Evolutionary conservation across 306 rosid species (phyloP).

Genomic region (Rosa chinensis): DNA sequence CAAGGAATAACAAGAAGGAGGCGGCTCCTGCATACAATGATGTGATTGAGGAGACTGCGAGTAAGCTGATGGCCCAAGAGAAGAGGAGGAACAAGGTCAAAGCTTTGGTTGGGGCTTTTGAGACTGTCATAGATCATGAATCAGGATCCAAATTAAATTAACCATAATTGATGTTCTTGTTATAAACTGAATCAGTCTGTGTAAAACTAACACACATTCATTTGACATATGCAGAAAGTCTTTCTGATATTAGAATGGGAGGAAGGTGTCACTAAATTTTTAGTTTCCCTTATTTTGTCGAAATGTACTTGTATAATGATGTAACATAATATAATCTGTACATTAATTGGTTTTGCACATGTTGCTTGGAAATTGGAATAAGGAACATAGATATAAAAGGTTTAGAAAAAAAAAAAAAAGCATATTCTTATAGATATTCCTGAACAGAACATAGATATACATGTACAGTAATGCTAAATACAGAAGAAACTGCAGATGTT

Average conservation of each 20-base stretch:
- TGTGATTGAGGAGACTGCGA: constrained; percentile 63
- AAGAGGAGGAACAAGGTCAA: constrained; percentile 70
- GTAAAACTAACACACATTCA: not conserved
- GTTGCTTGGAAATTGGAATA: not conserved
- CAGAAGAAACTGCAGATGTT: not conserved
- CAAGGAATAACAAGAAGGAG: constrained; percentile 40
- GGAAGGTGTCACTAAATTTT: not conserved
- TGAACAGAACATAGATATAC: not conserved
- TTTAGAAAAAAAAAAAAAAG: not conserved
- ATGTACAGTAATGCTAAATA: not conserved
- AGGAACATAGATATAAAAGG: not conserved
- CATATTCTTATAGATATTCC: not conserved
- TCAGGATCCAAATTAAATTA: constrained; percentile 41
- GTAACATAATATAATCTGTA: not conserved
- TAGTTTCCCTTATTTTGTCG: constrained; percentile 2
- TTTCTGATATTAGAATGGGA: not conserved
- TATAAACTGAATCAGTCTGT: not conserved
- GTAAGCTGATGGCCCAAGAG: constrained; percentile 45
- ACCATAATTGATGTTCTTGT: not conserved
- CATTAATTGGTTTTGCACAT: not conserved
- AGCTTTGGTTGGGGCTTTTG: constrained; percentile 94
- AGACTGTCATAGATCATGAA: constrained; percentile 83
- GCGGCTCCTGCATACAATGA: constrained; percentile 60
- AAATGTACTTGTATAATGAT: not conserved
- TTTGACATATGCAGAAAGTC: not conserved